These are phyloP conservation scores for Paecilomyces sp. DNA, from an alignment of 2,329 filamentous ascomycete genomes.

Conservation along the genomic window DNA sequence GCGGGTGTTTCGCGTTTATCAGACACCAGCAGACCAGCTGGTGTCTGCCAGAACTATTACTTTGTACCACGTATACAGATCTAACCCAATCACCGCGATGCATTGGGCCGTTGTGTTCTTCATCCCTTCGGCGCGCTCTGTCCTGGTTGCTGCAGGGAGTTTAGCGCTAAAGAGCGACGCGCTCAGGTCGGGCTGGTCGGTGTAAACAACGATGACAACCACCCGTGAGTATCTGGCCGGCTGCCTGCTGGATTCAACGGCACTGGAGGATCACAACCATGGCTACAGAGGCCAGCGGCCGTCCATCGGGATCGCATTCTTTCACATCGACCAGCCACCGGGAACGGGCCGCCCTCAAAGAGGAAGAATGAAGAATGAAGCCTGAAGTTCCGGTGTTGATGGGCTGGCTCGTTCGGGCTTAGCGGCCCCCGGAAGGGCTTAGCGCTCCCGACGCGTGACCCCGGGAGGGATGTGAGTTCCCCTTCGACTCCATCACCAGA, in stretches of 20 bases:
- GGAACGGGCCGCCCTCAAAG: not conserved
- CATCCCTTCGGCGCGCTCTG: not conserved
- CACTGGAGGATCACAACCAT: not conserved
- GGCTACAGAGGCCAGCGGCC: not conserved
- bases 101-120: not conserved
- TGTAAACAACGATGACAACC: not conserved
- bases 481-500: not conserved
- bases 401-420: not conserved
- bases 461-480: constrained; percentile 4
- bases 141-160: not conserved
- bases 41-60: not conserved
- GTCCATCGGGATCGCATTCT: not conserved
- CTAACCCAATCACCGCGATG: not conserved
- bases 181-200: not conserved
- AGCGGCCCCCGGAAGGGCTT: constrained; percentile 17
- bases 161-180: not conserved
- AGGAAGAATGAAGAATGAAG: not conserved
- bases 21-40: constrained; percentile 6
- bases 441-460: constrained; percentile 34
- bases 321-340: not conserved
- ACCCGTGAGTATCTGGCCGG: not conserved
- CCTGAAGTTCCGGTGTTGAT: not conserved
- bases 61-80: not conserved
- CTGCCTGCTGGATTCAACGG: not conserved
- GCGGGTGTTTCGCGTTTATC: constrained; percentile 8